A percentile compares a stretch with the other conserved stretches of the same genome.
Evolutionary conservation across 1,139 yeast genomes (phyloP).

Genomic region (Candida pseudoviswanathii): DNA sequence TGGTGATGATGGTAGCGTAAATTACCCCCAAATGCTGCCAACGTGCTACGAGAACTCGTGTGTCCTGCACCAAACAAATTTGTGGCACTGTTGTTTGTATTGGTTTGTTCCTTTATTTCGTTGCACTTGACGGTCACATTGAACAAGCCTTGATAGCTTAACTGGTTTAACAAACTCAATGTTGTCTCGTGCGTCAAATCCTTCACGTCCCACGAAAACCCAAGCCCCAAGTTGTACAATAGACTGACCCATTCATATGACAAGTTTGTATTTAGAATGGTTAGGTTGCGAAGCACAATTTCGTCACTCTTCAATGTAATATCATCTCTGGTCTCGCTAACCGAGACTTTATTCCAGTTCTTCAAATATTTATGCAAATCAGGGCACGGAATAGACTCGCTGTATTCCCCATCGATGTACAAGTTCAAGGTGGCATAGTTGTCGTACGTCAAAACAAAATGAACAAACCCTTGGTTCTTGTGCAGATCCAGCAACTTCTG

Average conservation of each 20-base stretch:
- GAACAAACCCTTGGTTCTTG: slow-evolving; percentile 32
- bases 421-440: slow-evolving; percentile 38
- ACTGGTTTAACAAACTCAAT: slow-evolving; percentile 31
- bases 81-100: slow-evolving; percentile 4
- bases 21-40: slow-evolving; percentile 3
- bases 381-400: slow-evolving; percentile 49
- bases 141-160: slow-evolving; percentile 28
- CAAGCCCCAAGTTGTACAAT: slow-evolving; percentile 41
- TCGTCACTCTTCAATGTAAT: slow-evolving; percentile 23
- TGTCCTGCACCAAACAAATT: slow-evolving; percentile 5
- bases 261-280: slow-evolving; percentile 29
- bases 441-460: slow-evolving; percentile 43
- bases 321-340: slow-evolving; percentile 29
- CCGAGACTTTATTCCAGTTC: slow-evolving; percentile 42
- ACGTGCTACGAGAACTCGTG: slow-evolving; percentile 14
- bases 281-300: slow-evolving; percentile 34
- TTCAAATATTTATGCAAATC: slow-evolving; percentile 29
- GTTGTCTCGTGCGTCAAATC: slow-evolving; percentile 37
- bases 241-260: slow-evolving; percentile 42
- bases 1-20: neutral
- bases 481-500: slow-evolving; percentile 24
- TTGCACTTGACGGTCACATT: slow-evolving; percentile 27
- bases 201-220: slow-evolving; percentile 40
- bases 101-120: slow-evolving; percentile 22
- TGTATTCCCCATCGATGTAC: slow-evolving; percentile 44